Base-by-base conservation (phyloP, 1,284 basidiomycete genomes). In the Cryptococcus wingfieldii region DNA sequence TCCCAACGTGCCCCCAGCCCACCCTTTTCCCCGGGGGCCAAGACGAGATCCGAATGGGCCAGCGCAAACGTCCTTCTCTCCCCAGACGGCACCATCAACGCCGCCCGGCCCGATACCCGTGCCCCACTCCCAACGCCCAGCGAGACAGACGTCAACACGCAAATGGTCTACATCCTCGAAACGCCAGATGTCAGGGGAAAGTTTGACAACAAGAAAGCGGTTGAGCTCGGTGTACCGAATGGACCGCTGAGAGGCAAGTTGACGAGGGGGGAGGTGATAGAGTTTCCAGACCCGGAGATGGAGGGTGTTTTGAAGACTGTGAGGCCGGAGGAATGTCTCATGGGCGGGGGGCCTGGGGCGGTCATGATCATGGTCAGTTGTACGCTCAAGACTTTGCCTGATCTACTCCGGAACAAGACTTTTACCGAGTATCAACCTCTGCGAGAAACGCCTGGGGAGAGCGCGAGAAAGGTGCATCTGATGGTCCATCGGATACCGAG, bases 121-220 rank as follows among this genome's bases (percentile, higher is more conserved):
- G 59, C 56, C 38, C 57, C 66, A 0, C 56, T 73, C 10, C 71
- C 70, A 2, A 38, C 70, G 6, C 60, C 64, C 0, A 54, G 53
- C 5, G 53, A 56, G 10, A 58, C 61, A 27, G 67, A 70, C 19
- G 65, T 63, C 6, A 58, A 64, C 10, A 71, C 69, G 4, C 68
- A 75, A 23, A 70, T 78, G 58, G 76, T 78, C 23, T 96, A 93
- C 71, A 80, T 94, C 25, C 75, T 87, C 43, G 81, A 89, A 48
- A 90, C 90, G 0, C 89, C 91, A 0, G 80, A 80, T 3, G 79
- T 86, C 39, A 84, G 90, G 3, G 93, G 93, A n/a, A 91, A 89
- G 74, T 95, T 98, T 68, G 83, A 95, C 61, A 84, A 77, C 0
- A 75, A 77, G 55, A 85, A 83, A 61, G 90, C 92, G 0, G 69